Evolutionary conservation across 331 rosid genomes (phyloP).

Genomic region (Phaseolus coccineus): DNA sequence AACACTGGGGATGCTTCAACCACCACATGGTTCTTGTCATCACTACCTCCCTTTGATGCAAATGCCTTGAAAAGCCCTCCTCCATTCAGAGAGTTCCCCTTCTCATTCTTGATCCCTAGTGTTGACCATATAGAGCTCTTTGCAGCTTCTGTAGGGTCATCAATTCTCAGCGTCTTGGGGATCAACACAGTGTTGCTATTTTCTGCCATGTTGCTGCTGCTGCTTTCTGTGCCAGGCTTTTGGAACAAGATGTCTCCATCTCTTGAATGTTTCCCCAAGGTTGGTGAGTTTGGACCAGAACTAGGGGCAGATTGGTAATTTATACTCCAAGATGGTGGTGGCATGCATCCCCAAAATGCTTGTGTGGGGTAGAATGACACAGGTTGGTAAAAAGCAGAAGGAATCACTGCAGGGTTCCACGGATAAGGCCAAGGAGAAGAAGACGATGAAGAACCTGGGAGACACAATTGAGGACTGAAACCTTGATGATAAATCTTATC

Average conservation of each 20-base stretch:
- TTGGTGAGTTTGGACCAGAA: conserved; percentile 48
- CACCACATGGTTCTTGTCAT: conserved; percentile 41
- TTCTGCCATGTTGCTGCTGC: conserved; percentile 14
- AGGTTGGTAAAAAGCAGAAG: conserved; percentile 60
- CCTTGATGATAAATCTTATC: conserved; percentile 52
- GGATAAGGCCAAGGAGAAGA: conserved; percentile 55
- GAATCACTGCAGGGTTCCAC: conserved; percentile 60
- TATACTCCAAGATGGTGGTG: conserved; percentile 59
- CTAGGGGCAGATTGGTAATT: conserved; percentile 45
- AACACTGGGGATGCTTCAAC: conserved; percentile 55
- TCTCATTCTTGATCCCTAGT: conserved; percentile 70
- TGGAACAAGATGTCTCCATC: conserved; percentile 58
- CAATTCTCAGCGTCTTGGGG: conserved; percentile 72
- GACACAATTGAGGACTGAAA: conserved; percentile 62
- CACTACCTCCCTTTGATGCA: conserved; percentile 55
- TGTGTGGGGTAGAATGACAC: conserved; percentile 60
- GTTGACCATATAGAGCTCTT: conserved; percentile 74
- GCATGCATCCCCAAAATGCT: conserved; percentile 65
- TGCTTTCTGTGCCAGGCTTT: conserved; percentile 45
- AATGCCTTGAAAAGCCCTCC: conserved; percentile 62
- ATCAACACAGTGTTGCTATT: conserved; percentile 54
- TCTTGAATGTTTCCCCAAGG: conserved; percentile 76
- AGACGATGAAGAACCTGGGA: conserved; percentile 46
- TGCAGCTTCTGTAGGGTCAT: conserved; percentile 71
- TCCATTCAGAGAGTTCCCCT: conserved; percentile 46